Evolutionary conservation across 2,329 filamentous ascomycete genomes (phyloP), one percentile per base, ranked within the genome.

Genomic region (Westerdykella aurantiaca): DNA sequence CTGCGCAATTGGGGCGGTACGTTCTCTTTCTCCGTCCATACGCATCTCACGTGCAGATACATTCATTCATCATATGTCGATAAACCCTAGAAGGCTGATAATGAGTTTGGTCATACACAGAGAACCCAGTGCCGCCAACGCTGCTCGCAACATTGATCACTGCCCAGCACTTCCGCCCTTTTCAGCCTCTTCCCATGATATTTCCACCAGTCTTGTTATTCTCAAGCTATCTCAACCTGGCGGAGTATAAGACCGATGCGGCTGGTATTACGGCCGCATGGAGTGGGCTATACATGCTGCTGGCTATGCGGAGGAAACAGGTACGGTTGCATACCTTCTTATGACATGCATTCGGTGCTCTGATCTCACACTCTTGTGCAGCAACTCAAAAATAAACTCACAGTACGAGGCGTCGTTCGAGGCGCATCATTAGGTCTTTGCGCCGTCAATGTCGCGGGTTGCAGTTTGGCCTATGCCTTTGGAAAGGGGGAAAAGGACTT

Each of bases 171-270:
- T 71, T 77, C 35, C 79, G 80, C n/a, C 82, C 83, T 6, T 80
- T 83, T 64, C 81, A 82, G 60, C 59, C 72, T 6, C 70, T 86
- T 0, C 82, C 82, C 4, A 81, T 86, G 76, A 65, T 82, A 50
- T 85, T 86, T 60, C 77, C 82, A 4, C 81, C 82, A 2, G 69
- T 83, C 44, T 72, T 86, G 3, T 72, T 85, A 46, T 82, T 85
- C 68, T 77, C 77, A 41, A 78, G 78, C 45, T 86, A 85, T 58
- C 69, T 85, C 37, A 85, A 85, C 59, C 57, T 85, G 23, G 74
- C 75, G 49, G 74, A 75, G 46, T 83, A 77, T 68, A 78, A 79
- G 58, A 77, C 76, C 39, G 83, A 85, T 56, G 73, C 74, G 16
- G 82, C 81, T 0, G 82, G 82, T 5, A 71, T 83, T 5, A 80